A percentile compares a stretch with the other conserved stretches of the same genome.
Evolutionary conservation across 139 green algal species (phyloP).

Genomic region (Chlorella sp.): DNA sequence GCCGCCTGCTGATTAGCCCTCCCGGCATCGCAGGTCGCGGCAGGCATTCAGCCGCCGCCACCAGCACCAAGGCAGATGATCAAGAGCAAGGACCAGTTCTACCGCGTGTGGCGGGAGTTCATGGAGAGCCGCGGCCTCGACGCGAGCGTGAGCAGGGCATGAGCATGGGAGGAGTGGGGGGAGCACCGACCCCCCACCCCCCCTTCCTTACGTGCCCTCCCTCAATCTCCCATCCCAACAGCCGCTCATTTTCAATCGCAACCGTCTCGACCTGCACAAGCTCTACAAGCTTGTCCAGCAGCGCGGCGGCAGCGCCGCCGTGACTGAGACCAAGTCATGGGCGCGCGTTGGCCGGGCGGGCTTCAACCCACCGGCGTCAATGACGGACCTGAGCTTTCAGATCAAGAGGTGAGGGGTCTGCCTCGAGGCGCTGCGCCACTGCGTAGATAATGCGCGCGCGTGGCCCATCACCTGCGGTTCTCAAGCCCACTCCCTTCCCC

Average conservation of each 20-base stretch:
- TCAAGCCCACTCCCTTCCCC: no score
- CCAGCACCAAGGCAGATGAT: no score
- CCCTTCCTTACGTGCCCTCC: neutral
- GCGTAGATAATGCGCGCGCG: no score
- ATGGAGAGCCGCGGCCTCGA: constrained; percentile 7
- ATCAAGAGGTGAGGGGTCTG: no score
- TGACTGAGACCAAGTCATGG: neutral
- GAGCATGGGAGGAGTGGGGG: no score
- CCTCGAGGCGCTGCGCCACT: no score
- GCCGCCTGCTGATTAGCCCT: no score
- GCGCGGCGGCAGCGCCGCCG: neutral
- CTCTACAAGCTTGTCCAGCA: constrained; percentile 8
- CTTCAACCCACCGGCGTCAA: constrained; percentile 21
- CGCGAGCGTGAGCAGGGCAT: neutral
- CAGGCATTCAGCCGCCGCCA: no score
- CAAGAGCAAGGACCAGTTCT: no score
- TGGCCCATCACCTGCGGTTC: no score
- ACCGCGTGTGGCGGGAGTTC: constrained; percentile 25
- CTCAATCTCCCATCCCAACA: neutral
- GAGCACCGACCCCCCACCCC: no score
- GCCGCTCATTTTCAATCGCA: constrained; percentile 18
- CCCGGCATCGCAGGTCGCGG: no score
- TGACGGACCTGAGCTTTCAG: constrained; percentile 30
- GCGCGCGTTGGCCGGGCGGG: neutral
- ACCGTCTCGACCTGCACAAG: constrained; percentile 11